phyloP scores from a whole-genome alignment of 805 yeast genomes.

The Wickerhamiella alocasiicola region DNA sequence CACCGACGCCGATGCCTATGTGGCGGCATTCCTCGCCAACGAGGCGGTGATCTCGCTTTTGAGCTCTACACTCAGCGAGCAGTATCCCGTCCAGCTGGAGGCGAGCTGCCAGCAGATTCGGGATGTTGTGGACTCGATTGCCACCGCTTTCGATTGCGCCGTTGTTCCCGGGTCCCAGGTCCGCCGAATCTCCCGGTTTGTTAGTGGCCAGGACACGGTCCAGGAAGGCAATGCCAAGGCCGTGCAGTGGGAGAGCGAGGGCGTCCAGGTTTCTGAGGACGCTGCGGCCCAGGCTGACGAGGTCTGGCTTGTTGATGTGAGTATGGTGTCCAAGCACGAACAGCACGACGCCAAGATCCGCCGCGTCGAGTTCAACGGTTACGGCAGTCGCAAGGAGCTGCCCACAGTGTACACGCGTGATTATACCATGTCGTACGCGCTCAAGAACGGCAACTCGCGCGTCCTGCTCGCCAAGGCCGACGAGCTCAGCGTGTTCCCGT shows the following conservation, averaged over 20 bases:
- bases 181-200: slow-evolving; percentile 80
- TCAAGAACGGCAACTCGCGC: slow-evolving; percentile 66
- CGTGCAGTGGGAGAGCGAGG: slow-evolving; percentile 35
- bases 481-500: slow-evolving; percentile 76
- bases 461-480: slow-evolving; percentile 59
- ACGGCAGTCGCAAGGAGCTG: slow-evolving; percentile 21
- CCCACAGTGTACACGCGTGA: slow-evolving; percentile 69
- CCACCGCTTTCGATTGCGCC: slow-evolving; percentile 66
- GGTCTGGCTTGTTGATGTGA: slow-evolving; percentile 73
- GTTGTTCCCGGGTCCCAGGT: slow-evolving; percentile 90
- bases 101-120: slow-evolving; percentile 58
- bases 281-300: slow-evolving; percentile 61
- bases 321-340: slow-evolving; percentile 52
- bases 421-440: slow-evolving; percentile 64
- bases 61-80: slow-evolving; percentile 46
- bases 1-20: slow-evolving; percentile 72
- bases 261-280: slow-evolving; percentile 44
- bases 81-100: slow-evolving; percentile 35
- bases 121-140: slow-evolving; percentile 70
- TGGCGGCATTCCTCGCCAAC: slow-evolving; percentile 80
- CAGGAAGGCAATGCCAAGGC: slow-evolving; percentile 90
- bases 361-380: slow-evolving; percentile 22
- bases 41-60: slow-evolving; percentile 73
- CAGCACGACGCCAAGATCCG: slow-evolving; percentile 26
- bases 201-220: slow-evolving; percentile 92